Evolutionary conservation across 2,329 filamentous ascomycete species (phyloP).

Genomic region (Cladophialophora chaetospira): DNA sequence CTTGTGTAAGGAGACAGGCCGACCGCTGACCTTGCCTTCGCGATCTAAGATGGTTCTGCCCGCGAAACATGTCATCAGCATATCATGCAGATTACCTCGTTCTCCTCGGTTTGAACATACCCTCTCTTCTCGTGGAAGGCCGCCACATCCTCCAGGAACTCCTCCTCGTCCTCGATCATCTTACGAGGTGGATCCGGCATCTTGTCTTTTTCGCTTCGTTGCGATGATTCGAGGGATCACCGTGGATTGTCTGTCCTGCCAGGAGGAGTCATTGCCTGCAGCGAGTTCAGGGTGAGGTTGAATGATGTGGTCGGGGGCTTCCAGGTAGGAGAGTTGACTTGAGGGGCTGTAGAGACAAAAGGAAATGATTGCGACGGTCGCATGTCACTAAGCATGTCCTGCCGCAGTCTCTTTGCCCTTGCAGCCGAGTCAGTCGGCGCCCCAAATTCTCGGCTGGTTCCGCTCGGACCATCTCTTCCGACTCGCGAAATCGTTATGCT

Average conservation of each 20-base stretch:
- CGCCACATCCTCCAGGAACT: slow-evolving; percentile 73
- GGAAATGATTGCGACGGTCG: not conserved
- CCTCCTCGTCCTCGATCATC: slow-evolving; percentile 63
- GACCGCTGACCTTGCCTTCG: slow-evolving; percentile 77
- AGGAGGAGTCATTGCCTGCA: not conserved
- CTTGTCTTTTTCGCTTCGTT: not conserved
- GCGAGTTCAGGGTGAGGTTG: too few relatives aligned
- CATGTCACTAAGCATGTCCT: too few relatives aligned
- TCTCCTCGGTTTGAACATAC: slow-evolving; percentile 42
- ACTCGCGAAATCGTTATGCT: slow-evolving; percentile 1
- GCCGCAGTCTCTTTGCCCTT: slow-evolving; percentile 3
- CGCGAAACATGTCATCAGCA: slow-evolving; percentile 9
- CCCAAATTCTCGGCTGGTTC: slow-evolving; percentile 4
- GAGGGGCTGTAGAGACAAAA: not conserved
- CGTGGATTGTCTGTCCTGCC: not conserved
- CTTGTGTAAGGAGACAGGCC: slow-evolving; percentile 74
- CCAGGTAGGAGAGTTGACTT: not conserved
- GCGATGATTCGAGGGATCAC: not conserved
- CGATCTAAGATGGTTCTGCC: slow-evolving; percentile 70
- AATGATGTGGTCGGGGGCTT: not conserved
- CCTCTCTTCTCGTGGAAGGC: slow-evolving; percentile 78
- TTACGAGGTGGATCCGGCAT: slow-evolving; percentile 23
- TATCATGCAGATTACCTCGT: not conserved
- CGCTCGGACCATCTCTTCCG: slow-evolving; percentile 6
- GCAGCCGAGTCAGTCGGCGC: not conserved